These are phyloP conservation scores for Aspergillus diversus DNA, from an alignment of 495 filamentous ascomycete genomes.

Conservation along the genomic window DNA sequence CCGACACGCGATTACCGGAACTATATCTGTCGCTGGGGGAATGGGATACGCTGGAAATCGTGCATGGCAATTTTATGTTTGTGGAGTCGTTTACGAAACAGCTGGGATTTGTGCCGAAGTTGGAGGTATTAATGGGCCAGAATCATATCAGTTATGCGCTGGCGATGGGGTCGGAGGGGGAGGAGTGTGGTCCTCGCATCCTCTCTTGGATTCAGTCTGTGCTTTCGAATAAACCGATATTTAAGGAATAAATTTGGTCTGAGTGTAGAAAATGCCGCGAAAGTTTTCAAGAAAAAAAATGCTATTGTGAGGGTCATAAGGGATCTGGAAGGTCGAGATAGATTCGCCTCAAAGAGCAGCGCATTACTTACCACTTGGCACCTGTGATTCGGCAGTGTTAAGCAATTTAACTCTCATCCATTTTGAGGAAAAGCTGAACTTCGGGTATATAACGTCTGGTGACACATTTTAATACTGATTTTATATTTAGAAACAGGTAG, in stretches of 20 bases:
- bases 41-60: slow-evolving; percentile 8
- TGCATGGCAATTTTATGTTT: slow-evolving; percentile 10
- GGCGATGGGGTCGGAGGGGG: slow-evolving; percentile 3
- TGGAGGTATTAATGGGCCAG: slow-evolving; percentile 11
- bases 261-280: too few species aligned
- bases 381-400: too few species aligned
- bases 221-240: background rate
- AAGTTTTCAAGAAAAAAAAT: too few species aligned
- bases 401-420: too few species aligned
- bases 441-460: too few species aligned
- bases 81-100: background rate
- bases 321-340: too few species aligned
- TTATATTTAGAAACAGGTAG: too few species aligned
- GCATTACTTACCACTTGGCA: too few species aligned
- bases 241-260: background rate
- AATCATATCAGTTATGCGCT: slow-evolving; percentile 14
- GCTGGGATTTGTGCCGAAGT: background rate
- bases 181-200: slow-evolving; percentile 9
- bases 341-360: too few species aligned
- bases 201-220: background rate
- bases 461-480: too few species aligned
- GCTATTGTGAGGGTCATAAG: too few species aligned
- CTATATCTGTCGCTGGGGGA: slow-evolving; percentile 1
- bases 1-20: background rate
- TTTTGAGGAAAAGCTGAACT: too few species aligned